These are phyloP conservation scores for Zelopaecilomyces penicillatus DNA, from an alignment of 2,329 filamentous ascomycete species.

Conservation along the genomic window DNA sequence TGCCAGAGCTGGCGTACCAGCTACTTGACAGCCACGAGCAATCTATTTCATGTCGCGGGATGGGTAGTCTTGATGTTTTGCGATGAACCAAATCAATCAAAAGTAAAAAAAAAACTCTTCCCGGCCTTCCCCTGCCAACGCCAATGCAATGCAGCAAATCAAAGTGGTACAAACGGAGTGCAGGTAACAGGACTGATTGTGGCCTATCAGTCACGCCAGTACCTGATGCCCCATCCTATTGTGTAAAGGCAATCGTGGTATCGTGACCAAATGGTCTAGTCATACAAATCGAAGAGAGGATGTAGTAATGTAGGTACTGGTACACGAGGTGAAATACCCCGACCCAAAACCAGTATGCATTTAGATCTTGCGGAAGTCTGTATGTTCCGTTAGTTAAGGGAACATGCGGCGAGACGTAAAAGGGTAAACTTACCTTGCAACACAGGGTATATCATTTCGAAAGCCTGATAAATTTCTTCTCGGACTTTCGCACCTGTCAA, in stretches of 20 bases:
- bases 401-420: background rate
- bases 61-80: constrained; percentile 27
- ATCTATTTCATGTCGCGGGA: constrained; percentile 33
- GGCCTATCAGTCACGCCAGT: constrained; percentile 16
- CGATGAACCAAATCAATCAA: constrained; percentile 23
- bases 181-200: constrained; percentile 10
- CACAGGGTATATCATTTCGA: constrained; percentile 96
- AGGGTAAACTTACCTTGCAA: constrained; percentile 58
- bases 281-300: constrained; percentile 27
- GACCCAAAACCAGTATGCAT: constrained; percentile 9
- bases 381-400: constrained; percentile 4
- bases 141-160: constrained; percentile 48
- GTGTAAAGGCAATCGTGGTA: constrained; percentile 35
- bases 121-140: constrained; percentile 37
- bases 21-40: constrained; percentile 21
- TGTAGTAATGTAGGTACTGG: constrained; percentile 8
- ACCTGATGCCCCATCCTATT: constrained; percentile 1
- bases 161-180: constrained; percentile 30
- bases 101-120: constrained; percentile 20
- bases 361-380: constrained; percentile 53
- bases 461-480: constrained; percentile 95
- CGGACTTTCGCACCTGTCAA: constrained; percentile 95
- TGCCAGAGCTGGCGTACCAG: constrained; percentile 4
- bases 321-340: constrained; percentile 10
- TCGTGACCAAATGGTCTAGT: constrained; percentile 36